A percentile compares a stretch with the other conserved stretches of the same genome.
These are phyloP conservation scores for Hyaloscypha bicolor DNA, from an alignment of 495 filamentous ascomycete genomes.

Conservation along the genomic window DNA sequence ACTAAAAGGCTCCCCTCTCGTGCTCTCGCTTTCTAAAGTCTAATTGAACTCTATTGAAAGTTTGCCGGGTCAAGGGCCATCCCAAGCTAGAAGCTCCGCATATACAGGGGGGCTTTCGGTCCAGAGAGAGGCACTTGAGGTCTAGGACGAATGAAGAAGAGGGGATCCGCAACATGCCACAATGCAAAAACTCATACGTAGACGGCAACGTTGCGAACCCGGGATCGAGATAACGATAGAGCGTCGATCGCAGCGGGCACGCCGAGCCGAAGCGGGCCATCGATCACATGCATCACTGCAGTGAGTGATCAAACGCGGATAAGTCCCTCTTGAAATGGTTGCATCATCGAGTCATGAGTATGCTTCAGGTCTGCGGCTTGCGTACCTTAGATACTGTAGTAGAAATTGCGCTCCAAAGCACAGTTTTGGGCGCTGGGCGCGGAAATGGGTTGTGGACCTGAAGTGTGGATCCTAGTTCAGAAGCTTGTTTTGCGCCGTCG, in stretches of 20 bases:
- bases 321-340: not conserved
- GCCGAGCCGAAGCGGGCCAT: not conserved
- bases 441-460: not conserved
- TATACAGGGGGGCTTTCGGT: not conserved
- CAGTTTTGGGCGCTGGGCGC: not conserved
- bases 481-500: not conserved
- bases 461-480: not conserved
- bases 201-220: not conserved
- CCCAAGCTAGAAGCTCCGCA: too few relatives aligned
- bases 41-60: not conserved
- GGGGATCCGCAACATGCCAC: not conserved
- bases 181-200: not conserved
- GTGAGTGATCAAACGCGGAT: not conserved
- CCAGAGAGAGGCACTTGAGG: not conserved
- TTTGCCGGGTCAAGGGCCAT: not conserved
- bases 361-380: not conserved
- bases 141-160: not conserved
- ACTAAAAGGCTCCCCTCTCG: not conserved
- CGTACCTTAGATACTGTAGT: not conserved
- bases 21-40: not conserved
- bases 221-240: not conserved
- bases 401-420: not conserved
- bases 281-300: not conserved
- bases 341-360: not conserved
- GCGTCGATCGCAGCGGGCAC: not conserved